Evolutionary conservation across 225 moss, liverwort and hornwort genomes (phyloP).

Genomic region (Neckera pumila): DNA sequence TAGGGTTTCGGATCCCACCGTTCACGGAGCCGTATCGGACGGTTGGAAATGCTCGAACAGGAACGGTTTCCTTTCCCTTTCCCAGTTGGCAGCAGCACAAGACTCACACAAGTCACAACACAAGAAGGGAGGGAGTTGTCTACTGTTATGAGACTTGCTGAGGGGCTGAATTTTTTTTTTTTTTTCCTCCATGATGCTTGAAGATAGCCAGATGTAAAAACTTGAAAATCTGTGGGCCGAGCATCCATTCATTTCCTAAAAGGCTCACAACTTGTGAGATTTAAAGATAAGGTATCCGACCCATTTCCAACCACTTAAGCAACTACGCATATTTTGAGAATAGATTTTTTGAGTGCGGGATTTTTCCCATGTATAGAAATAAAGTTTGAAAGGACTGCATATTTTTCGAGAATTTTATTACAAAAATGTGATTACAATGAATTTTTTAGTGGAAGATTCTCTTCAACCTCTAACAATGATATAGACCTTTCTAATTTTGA

Average conservation of each 20-base stretch:
- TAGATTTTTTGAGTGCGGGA: too few species aligned
- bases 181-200: background rate
- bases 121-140: background rate
- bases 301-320: too few species aligned
- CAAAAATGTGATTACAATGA: too few species aligned
- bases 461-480: too few species aligned
- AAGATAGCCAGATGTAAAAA: background rate
- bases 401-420: too few species aligned
- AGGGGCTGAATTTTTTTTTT: background rate
- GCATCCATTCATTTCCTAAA: background rate
- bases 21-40: conserved; percentile 1
- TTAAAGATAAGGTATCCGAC: too few species aligned
- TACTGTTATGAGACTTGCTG: background rate
- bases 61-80: conserved; percentile 9
- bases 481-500: too few species aligned
- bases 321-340: too few species aligned
- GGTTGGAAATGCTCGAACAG: background rate
- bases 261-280: background rate
- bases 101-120: background rate
- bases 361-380: too few species aligned
- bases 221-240: rapidly evolving
- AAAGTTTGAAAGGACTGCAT: too few species aligned
- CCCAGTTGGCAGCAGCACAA: background rate
- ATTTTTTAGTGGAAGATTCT: too few species aligned
- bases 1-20: conserved; percentile 32